Percentiles rank a stretch among this genome's conserved stretches.
Evolutionary conservation across 2,329 filamentous ascomycete genomes (phyloP).

Genomic region (Furcasterigmium furcatum): DNA sequence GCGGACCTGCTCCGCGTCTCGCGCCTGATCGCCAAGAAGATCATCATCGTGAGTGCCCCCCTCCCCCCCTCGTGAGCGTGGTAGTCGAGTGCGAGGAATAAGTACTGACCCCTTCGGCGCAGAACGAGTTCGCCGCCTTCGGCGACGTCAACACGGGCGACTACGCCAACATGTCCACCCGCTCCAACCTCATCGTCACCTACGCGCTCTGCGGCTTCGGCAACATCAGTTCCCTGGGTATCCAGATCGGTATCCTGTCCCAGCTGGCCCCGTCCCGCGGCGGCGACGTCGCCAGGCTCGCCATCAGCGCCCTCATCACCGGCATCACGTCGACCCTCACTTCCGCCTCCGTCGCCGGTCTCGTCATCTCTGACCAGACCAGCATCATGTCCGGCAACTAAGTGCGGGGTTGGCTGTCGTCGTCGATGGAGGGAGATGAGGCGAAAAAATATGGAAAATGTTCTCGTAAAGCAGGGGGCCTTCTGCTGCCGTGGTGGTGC

Average conservation of each 20-base stretch:
- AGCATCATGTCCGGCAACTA: too few species aligned
- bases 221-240: constrained; percentile 84
- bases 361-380: constrained; percentile 66
- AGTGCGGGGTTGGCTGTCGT: not conserved
- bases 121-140: constrained; percentile 81
- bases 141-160: constrained; percentile 42
- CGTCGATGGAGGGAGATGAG: too few species aligned
- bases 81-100: constrained; percentile 19
- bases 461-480: too few species aligned
- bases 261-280: constrained; percentile 74
- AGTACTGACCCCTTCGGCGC: not conserved
- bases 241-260: constrained; percentile 83
- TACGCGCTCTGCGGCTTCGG: constrained; percentile 83
- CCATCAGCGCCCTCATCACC: constrained; percentile 72
- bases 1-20: constrained; percentile 68
- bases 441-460: too few species aligned
- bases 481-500: too few species aligned
- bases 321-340: constrained; percentile 78
- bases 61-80: constrained; percentile 3
- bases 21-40: constrained; percentile 78
- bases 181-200: constrained; percentile 77
- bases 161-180: constrained; percentile 60
- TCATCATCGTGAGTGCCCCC: constrained; percentile 59
- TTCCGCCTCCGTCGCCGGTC: constrained; percentile 72
- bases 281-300: constrained; percentile 73